Evolutionary conservation across 2,329 filamentous ascomycete species (phyloP).

Genomic region (Epicoccum nigrum): DNA sequence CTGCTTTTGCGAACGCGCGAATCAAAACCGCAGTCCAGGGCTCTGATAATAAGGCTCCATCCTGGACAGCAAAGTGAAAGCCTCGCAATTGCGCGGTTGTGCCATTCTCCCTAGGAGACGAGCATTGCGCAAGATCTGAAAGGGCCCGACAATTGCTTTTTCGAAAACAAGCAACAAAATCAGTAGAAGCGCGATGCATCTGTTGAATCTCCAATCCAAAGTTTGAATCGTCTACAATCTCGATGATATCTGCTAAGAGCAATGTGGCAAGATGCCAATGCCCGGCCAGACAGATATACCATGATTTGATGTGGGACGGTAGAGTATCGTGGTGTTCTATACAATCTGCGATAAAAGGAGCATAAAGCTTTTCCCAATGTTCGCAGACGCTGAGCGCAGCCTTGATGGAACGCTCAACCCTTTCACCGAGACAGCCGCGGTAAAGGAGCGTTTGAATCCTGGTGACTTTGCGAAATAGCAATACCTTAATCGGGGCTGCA

Average conservation of each 20-base stretch:
- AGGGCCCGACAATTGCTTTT: conserved; percentile 54
- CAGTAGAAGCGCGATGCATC: conserved; percentile 29
- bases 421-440: conserved; percentile 44
- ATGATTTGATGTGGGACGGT: conserved; percentile 62
- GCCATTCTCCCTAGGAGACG: conserved; percentile 43
- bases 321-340: conserved; percentile 57
- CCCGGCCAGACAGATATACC: conserved; percentile 63
- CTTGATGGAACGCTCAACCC: conserved; percentile 57
- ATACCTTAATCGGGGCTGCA: conserved; percentile 64
- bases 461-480: conserved; percentile 63
- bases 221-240: conserved; percentile 55
- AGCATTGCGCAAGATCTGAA: conserved; percentile 57
- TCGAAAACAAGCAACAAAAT: conserved; percentile 52
- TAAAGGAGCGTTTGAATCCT: conserved; percentile 61
- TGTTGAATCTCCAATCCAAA: conserved; percentile 31
- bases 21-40: conserved; percentile 65
- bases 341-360: conserved; percentile 60
- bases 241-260: conserved; percentile 61
- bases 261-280: conserved; percentile 65
- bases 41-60: conserved; percentile 64
- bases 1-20: conserved; percentile 59
- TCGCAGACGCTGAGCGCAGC: conserved; percentile 59
- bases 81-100: conserved; percentile 46
- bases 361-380: conserved; percentile 62
- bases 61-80: conserved; percentile 61